Evolutionary conservation across 1,284 basidiomycete species (phyloP), one percentile per base, ranked within the genome.

Genomic region (Leccinum subrobustum): DNA sequence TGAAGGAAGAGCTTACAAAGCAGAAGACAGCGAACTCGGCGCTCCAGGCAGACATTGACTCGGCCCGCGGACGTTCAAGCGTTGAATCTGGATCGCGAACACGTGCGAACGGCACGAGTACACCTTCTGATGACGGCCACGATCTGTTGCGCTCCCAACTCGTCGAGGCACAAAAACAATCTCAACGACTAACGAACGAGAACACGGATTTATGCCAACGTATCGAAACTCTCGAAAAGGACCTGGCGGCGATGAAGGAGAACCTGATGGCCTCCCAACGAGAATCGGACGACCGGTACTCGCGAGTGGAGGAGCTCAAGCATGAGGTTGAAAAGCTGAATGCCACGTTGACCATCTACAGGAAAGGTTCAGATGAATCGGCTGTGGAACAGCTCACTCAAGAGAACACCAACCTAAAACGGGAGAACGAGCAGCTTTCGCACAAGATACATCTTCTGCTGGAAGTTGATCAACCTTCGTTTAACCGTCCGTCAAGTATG

Each of bases 1-100:
- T 99, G 91, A 95, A 96, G 76, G 92, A 94, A 68, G 95, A 97
- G 72, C 78, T 96, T 60, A 91, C 86, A 63, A 96, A 93, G 77
- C 92, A 95, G 75, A 96, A 96, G 78, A 81, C 83, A 59, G 76
- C 87, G 52, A 96, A 95, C 73, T 80, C 85, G 50, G 79, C 82
- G 64, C 84, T 98, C 47, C 93, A 96, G 71, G 76, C 83, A 18
- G 93, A 96, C 69, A 80, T 96, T 27, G 93, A 96, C 65, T 73
- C 78, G 5, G 70, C 82, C 51, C 87, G 88, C 27, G 85, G 85
- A 57, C 84, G 72, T 47, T 76, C 79, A 25, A 83, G 83, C 65
- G 75, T 80, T 16, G 83, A 87, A 62, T 78, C 84, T 35, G 83
- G 84, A 57, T 79, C 85, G 42, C 78, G 89, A 62, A 76, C 80